Base-by-base conservation (phyloP, 1,284 basidiomycete genomes). In the Ustilago bromivora region DNA sequence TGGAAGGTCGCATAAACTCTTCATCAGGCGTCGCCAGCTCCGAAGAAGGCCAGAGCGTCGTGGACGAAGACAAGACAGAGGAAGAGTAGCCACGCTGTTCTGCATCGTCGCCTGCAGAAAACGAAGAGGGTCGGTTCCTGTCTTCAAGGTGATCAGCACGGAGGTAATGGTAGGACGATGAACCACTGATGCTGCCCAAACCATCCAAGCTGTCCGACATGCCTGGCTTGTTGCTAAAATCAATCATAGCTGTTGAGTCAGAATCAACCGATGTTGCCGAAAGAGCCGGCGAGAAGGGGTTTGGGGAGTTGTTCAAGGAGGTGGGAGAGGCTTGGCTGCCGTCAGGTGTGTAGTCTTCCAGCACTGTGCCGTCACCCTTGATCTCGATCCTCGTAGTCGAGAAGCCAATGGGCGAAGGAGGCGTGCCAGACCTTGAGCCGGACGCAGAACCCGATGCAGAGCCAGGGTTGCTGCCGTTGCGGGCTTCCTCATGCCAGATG, bases 181-280 rank as follows among this genome's bases (percentile, higher is more conserved):
- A 58, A 2, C 64, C 61, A 51, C 67, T 56, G 31, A 62, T 52
- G 28, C 59, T 68, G 38, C 54, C 56, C 19, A 76, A 28, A 19
- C 59, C 64, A 35, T 78, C 76, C 36, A 78, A 36, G 55, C 62
- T 74, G 52, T 38, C 59, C 8, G 64, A 15, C 64, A 78, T 58
- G 13, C 31, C n/a, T 6, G 56, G 41, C 19, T 73, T 73, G 57
- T 52, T 58, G 40, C 28, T 46, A 7, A 55, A 32, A 36, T 70
- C 61, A 28, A 65, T 32, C 68, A 77, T 66, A 31, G 69, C 72
- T 0, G 82, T 82, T n/a, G 73, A 75, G 47, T 81, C 81, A 11
- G 78, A 79, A 36, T 82, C 80, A 19, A 76, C 53, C 32, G 82
- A 83, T 5, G 75, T 78, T 36, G 71, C 60, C 6, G 79, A 81